Evolutionary conservation across 1,139 yeast genomes (phyloP), one percentile per base, ranked within the genome.

Genomic region (Yamadazyma sp.): DNA sequence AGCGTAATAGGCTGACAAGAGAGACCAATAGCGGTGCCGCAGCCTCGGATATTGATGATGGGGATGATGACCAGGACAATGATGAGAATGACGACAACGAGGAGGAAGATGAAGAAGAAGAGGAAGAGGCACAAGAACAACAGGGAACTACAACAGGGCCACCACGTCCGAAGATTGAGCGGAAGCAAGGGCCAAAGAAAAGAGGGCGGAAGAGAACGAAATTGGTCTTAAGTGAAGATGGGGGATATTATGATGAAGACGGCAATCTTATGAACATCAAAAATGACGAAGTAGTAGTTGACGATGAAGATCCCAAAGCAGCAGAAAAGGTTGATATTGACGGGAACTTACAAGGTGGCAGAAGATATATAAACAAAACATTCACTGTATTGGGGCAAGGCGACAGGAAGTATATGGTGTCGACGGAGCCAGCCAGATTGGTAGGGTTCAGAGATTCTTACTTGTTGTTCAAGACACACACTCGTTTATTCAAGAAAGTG

Each of bases 381-480:
- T 92, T 92, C 62, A 87, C 87, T 4, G 76, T 91, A 9, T 63
- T 75, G 32, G 88, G 86, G 4, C 77, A 83, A 43, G 96, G 95
- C 3, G 77, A 80, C 29, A 73, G 81, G 46, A 71, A 83, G 43
- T 92, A 80, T 60, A 89, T 92, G 95, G 77, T 92, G 34, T 86
- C 96, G 2, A 91, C 98, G 0, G 98, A 91, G 57, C 96, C 97
- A 1, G 98, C 98, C 0, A 75, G 98, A 50, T 79, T 91, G 53
- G 89, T 91, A 50, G 98, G 98, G 3, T 89, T 89, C 64, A 75
- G 98, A 53, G 98, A 92, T 59, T 88, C 97, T 1, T 91, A 92
- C 55, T 72, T 89, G 41, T 72, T 92, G 46, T 92, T 92, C 67
- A 95, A 89, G 57, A 87, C 91, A 38, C 97, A 92, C 62, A 69